Base-by-base conservation (phyloP, 257 asterid genomes). In the Prunella vulgaris region DNA sequence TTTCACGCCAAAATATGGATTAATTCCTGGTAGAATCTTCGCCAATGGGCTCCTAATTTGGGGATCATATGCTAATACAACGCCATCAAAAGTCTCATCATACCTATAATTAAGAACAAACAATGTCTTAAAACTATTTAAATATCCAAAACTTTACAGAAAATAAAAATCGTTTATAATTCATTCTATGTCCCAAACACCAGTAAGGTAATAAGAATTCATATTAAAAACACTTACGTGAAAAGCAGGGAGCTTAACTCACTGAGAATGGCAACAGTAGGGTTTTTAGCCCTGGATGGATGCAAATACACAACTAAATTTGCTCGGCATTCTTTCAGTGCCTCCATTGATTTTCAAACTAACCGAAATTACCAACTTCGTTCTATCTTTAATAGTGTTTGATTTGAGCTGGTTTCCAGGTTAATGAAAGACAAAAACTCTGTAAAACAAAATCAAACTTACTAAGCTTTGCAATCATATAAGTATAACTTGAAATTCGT, bases 31-130 rank as follows among this genome's bases (percentile, higher is more conserved):
- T 3, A 84, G 74, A 74, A 91, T 74, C 80, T 75, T 89, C 12
- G 90, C 97, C 78, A 79, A 64, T 24, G 48, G 53, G 66, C 85
- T 73, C 20, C 64, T 73, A 21, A 75, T 48, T 4, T 59, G 77
- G 0, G 90, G 88, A 53, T 84, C 94, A 64, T 90, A 90, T 5
- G 96, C 97, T 83, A 93, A 74, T 10, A 93, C 86, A 37, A 93
- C 95, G 18, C 99, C 99, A 74, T 84, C 92, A 68, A 88, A 84
- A 9, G 81, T 54, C 73, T 90, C 96, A 71, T 37, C 84, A 66
- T 84, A 92, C 85, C 97, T 92, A 70, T 7, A 74, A 73, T 25
- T 73, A 17, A 20, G 24, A 44, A 17, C 18, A 35, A 52, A 64
- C 53, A 21, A 18, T 18, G 30, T 35, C 27, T 56, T 32, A 33